Percentiles rank a stretch among this genome's conserved stretches.
phyloP scores from a whole-genome alignment of 306 rosid species.

The Begonia loranthoides region DNA sequence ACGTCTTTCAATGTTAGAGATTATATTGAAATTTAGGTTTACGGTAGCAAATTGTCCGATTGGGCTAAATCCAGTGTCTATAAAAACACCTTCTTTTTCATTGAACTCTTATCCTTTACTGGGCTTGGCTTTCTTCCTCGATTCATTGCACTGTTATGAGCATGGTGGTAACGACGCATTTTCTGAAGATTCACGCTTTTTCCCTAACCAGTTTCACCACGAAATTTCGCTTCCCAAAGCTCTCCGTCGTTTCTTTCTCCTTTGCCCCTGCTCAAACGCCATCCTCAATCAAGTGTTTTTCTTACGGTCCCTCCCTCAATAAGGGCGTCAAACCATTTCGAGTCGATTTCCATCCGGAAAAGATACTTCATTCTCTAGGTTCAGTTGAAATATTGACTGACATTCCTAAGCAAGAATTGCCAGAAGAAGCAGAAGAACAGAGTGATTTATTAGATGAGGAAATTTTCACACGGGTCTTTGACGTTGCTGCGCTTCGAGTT shows the following conservation, averaged over 20 bases:
- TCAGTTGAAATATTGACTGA: too few relatives aligned
- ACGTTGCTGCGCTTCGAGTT: slow-evolving; percentile 68
- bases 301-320: slow-evolving; percentile 70
- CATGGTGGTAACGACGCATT: slow-evolving; percentile 9
- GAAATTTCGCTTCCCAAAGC: slow-evolving; percentile 11
- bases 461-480: slow-evolving; percentile 48
- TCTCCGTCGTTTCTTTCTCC: slow-evolving; percentile 15
- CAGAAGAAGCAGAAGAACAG: slow-evolving; percentile 8
- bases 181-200: slow-evolving; percentile 22
- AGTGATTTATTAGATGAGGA: slow-evolving; percentile 22
- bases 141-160: too few relatives aligned
- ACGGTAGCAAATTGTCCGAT: too few relatives aligned
- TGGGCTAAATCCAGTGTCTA: too few relatives aligned
- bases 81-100: too few relatives aligned
- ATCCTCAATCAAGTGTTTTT: slow-evolving; percentile 10
- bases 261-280: slow-evolving; percentile 8
- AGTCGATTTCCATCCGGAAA: too few relatives aligned
- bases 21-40: too few relatives aligned
- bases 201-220: slow-evolving; percentile 17
- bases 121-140: too few relatives aligned
- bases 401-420: not conserved
- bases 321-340: slow-evolving; percentile 23
- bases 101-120: too few relatives aligned
- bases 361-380: too few relatives aligned
- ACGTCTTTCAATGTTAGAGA: too few relatives aligned